These are phyloP conservation scores for Hammondia hammondi DNA, from an alignment of 169 alveolate genomes.

Conservation along the genomic window DNA sequence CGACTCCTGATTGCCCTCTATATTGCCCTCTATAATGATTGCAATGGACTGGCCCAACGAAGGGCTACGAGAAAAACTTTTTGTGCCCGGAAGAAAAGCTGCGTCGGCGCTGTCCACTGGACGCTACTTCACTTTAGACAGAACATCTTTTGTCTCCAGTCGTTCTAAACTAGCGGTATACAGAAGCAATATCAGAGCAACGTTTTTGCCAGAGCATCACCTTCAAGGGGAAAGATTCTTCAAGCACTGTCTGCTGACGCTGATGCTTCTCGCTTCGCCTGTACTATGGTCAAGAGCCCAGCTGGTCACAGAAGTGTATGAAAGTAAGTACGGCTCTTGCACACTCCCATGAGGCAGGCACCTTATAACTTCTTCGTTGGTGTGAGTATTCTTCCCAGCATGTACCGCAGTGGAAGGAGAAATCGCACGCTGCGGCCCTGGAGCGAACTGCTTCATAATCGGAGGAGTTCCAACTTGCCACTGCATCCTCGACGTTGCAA, in stretches of 20 bases:
- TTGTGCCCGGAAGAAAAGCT: no score
- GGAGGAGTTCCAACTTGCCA: constrained; percentile 79
- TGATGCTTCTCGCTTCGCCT: background rate
- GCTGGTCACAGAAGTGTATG: constrained; percentile 75
- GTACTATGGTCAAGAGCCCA: constrained; percentile 40
- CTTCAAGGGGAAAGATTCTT: background rate
- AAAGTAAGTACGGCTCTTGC: constrained; percentile 65
- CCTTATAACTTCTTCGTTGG: background rate
- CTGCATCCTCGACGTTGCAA: constrained; percentile 75
- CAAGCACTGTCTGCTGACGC: background rate
- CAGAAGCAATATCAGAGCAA: background rate
- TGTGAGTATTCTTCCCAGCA: constrained; percentile 48
- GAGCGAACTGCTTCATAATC: constrained; percentile 76
- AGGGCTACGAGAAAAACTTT: no score
- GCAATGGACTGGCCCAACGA: no score
- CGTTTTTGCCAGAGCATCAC: background rate
- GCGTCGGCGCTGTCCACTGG: background rate
- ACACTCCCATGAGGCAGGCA: background rate
- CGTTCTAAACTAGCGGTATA: background rate
- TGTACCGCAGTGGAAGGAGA: constrained; percentile 76
- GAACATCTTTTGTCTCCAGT: background rate
- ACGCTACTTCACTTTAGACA: background rate
- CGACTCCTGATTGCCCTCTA: no score
- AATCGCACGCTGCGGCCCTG: constrained; percentile 79
- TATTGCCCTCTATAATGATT: no score